Evolutionary conservation across 2,329 filamentous ascomycete genomes (phyloP).

Genomic region (Lachnellula hyalina): DNA sequence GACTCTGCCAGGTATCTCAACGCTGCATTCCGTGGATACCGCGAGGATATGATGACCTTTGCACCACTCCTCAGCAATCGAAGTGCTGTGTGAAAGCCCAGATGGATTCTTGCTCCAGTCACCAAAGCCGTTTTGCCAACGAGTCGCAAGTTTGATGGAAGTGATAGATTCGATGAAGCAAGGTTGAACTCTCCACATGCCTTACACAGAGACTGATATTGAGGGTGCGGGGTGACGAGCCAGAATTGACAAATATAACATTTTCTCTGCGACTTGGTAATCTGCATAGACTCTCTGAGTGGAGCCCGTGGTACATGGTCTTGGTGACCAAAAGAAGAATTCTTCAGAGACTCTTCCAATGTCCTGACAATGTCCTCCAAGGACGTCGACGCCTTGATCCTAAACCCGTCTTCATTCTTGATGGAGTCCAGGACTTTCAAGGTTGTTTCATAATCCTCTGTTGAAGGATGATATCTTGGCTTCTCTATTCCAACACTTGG

Average conservation of each 20-base stretch:
- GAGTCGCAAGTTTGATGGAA: conserved; percentile 10
- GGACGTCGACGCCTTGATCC: conserved; percentile 1
- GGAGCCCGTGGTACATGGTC: neutral
- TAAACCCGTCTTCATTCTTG: neutral
- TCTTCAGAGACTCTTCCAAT: neutral
- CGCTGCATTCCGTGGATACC: conserved; percentile 16
- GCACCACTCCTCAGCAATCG: conserved; percentile 14
- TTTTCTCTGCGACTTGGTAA: neutral
- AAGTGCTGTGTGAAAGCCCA: conserved; percentile 14
- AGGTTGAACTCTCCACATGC: conserved; percentile 16
- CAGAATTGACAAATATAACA: conserved; percentile 12
- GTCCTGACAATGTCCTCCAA: conserved; percentile 3
- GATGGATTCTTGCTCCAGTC: conserved; percentile 13
- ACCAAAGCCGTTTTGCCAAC: conserved; percentile 12
- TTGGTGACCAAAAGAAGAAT: neutral
- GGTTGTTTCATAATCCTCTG: neutral
- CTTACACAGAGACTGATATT: conserved; percentile 14
- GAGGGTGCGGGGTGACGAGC: conserved; percentile 7
- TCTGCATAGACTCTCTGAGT: neutral
- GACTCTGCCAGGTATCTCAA: conserved; percentile 8
- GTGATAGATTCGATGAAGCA: conserved; percentile 11
- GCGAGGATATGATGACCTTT: conserved; percentile 12
- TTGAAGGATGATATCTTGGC: neutral
- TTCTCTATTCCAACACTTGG: conserved; percentile 1
- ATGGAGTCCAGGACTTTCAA: conserved; percentile 4